A percentile compares a stretch with the other conserved stretches of the same genome.
phyloP scores from a whole-genome alignment of 495 filamentous ascomycete genomes.

The Opeltia flavorubescens region DNA sequence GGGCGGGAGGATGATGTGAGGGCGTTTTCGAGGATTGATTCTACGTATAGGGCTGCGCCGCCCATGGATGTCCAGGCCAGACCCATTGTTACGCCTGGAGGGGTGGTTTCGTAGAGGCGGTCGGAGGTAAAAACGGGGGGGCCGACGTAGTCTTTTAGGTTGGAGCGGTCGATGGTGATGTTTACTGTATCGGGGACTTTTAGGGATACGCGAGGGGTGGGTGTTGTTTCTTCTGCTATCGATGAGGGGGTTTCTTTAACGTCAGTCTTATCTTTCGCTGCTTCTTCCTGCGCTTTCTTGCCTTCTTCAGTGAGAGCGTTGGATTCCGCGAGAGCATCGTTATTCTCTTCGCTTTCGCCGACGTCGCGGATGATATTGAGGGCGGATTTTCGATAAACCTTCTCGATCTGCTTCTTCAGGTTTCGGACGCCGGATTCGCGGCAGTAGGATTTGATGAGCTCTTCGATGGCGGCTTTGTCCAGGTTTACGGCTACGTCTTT shows the following conservation, averaged over 20 bases:
- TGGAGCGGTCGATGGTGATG: constrained; percentile 76
- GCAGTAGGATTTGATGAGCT: constrained; percentile 97
- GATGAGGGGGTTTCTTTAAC: constrained; percentile 41
- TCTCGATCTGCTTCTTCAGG: constrained; percentile 98
- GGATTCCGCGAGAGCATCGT: constrained; percentile 48
- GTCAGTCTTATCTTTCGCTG: constrained; percentile 45
- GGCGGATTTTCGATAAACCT: constrained; percentile 94
- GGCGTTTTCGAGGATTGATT: constrained; percentile 81
- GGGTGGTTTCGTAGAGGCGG: constrained; percentile 85
- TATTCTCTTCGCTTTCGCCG: constrained; percentile 65
- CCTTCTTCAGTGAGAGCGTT: constrained; percentile 79
- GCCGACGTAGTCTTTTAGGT: constrained; percentile 93
- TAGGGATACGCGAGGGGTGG: constrained; percentile 64
- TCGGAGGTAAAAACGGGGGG: constrained; percentile 92
- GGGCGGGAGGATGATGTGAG: constrained; percentile 58
- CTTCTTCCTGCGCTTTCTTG: constrained; percentile 63
- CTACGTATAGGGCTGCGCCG: constrained; percentile 90
- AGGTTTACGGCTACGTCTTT: constrained; percentile 84
- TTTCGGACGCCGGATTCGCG: constrained; percentile 94
- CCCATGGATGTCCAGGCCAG: constrained; percentile 98
- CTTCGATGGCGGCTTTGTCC: constrained; percentile 71
- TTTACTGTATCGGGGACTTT: constrained; percentile 80
- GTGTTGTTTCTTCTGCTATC: constrained; percentile 55
- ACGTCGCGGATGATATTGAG: constrained; percentile 94
- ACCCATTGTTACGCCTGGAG: constrained; percentile 97